These are phyloP conservation scores for Mycosphaerella sp. DNA, from an alignment of 2,329 filamentous ascomycete genomes.

Conservation along the genomic window DNA sequence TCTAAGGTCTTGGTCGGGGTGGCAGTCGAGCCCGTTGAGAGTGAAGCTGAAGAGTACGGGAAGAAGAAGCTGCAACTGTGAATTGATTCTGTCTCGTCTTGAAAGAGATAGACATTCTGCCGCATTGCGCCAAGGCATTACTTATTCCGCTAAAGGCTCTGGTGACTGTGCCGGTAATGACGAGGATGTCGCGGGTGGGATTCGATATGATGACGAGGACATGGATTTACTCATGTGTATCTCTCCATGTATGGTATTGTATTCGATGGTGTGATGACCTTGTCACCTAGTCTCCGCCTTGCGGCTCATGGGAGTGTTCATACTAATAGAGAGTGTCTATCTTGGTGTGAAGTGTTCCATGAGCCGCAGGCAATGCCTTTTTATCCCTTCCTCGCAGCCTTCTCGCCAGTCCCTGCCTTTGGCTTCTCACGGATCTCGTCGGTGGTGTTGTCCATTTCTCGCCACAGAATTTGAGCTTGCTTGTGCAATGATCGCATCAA, in stretches of 20 bases:
- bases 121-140: no score
- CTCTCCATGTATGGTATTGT: no score
- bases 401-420: not conserved
- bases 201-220: no score
- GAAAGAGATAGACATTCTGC: no score
- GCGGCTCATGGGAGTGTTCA: no score
- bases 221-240: no score
- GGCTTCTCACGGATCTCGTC: slow-evolving; percentile 10
- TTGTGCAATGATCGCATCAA: slow-evolving; percentile 23
- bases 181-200: not conserved
- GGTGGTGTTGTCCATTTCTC: slow-evolving; percentile 26
- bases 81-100: not conserved
- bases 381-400: not conserved
- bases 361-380: no score
- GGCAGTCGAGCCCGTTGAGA: not conserved
- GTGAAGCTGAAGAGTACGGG: not conserved
- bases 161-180: not conserved
- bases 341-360: no score
- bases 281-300: no score
- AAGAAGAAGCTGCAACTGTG: not conserved
- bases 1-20: slow-evolving; percentile 11
- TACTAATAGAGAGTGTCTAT: no score
- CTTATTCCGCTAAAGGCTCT: not conserved
- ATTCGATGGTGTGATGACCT: no score
- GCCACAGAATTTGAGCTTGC: slow-evolving; percentile 20